Percentiles rank a stretch among this genome's conserved stretches.
phyloP scores from a whole-genome alignment of 495 filamentous ascomycete genomes.

The Podospora pseudoanserina region DNA sequence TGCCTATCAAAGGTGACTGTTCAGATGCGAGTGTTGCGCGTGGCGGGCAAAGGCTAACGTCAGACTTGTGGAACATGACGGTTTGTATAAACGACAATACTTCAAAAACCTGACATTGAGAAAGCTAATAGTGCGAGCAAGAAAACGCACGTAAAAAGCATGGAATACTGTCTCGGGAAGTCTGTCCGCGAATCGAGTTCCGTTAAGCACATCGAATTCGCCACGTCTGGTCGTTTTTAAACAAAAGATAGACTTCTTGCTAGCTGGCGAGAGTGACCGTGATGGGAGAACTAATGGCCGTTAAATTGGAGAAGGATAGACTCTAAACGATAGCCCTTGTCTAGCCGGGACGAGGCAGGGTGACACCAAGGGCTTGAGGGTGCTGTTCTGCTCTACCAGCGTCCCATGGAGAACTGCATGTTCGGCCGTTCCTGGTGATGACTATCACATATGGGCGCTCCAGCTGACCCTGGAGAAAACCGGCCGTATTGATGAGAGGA shows the following conservation, averaged over 20 bases:
- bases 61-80: not conserved
- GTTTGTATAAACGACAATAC: not conserved
- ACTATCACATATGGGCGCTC: not conserved
- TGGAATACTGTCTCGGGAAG: not conserved
- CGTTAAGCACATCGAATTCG: not conserved
- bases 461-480: not conserved
- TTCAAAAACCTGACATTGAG: not conserved
- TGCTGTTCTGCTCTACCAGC: not conserved
- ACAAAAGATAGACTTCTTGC: not conserved
- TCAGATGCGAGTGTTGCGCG: not conserved
- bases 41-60: slow-evolving; percentile 5
- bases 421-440: slow-evolving; percentile 2
- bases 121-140: not conserved
- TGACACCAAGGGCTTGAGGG: not conserved
- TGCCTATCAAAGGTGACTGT: slow-evolving; percentile 3
- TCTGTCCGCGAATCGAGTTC: not conserved
- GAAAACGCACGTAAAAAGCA: not conserved
- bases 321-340: not conserved
- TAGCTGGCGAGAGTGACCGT: not conserved
- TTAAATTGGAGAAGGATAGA: not conserved
- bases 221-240: not conserved
- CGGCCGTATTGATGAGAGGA: not conserved
- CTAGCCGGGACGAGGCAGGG: not conserved
- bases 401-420: not conserved
- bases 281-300: not conserved